Percentiles rank a stretch among this genome's conserved stretches.
phyloP scores from a whole-genome alignment of 2,329 filamentous ascomycete genomes.

The Hirsutella thompsonii region DNA sequence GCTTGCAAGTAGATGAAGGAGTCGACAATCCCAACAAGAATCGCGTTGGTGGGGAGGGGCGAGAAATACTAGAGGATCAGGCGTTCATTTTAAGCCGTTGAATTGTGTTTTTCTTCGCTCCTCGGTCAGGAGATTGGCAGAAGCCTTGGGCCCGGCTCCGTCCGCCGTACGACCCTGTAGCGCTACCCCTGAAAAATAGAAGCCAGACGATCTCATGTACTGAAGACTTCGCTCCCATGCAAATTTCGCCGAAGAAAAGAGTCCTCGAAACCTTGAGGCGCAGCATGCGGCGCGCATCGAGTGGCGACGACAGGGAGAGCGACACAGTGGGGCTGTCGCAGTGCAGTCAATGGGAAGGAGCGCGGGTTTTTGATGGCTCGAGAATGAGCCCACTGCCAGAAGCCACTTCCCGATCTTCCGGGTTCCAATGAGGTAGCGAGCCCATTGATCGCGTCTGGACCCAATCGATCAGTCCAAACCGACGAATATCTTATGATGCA shows the following conservation, averaged over 20 bases:
- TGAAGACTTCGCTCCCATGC: not conserved
- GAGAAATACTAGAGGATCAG: not conserved
- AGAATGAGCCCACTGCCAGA: conserved; percentile 22
- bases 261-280: not conserved
- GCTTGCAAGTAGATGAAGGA: not conserved
- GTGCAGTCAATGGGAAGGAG: no score
- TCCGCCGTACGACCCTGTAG: not conserved
- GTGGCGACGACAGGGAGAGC: not conserved
- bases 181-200: not conserved
- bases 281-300: not conserved
- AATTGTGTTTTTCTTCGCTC: conserved; percentile 2
- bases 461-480: no score
- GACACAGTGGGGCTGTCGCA: not conserved
- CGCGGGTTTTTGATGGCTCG: conserved; percentile 10
- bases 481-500: no score
- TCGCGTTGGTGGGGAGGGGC: not conserved
- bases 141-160: not conserved
- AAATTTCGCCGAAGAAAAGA: no score
- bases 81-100: not conserved
- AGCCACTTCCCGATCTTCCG: conserved; percentile 19
- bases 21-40: not conserved
- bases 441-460: no score
- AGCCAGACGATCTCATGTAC: no score
- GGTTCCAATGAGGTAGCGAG: not conserved
- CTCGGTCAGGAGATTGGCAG: conserved; percentile 7